Conservation (phyloP, 2,329 filamentous ascomycete genomes). For the Ceratocystis ficicola region DNA sequence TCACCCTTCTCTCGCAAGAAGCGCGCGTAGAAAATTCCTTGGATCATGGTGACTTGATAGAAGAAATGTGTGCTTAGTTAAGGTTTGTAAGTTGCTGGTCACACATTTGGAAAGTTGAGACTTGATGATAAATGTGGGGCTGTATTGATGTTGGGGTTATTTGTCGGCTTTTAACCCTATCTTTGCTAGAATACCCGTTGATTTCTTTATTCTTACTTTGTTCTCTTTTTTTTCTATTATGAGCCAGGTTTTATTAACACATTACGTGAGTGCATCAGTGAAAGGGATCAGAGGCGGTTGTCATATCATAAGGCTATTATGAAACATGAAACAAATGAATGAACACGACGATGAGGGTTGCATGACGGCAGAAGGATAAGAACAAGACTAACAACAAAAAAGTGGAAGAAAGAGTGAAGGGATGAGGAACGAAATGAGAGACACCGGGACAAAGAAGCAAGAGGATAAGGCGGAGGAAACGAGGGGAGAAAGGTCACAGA, state of each 20-base stretch:
- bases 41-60: conserved; percentile 41
- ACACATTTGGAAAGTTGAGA: too few species aligned
- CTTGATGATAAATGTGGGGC: neutral
- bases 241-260: neutral
- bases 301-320: conserved; percentile 6
- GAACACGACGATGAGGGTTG: neutral
- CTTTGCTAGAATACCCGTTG: too few species aligned
- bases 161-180: too few species aligned
- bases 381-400: neutral
- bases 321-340: conserved; percentile 4
- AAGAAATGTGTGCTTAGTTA: neutral
- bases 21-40: conserved; percentile 58
- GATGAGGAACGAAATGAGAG: neutral
- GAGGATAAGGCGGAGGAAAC: neutral
- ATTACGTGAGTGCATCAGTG: neutral
- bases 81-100: too few species aligned
- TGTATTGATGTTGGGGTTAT: neutral
- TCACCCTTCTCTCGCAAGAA: conserved; percentile 55
- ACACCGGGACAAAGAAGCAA: neutral
- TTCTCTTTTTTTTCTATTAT: too few species aligned
- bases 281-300: neutral
- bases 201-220: too few species aligned
- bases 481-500: neutral
- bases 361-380: neutral
- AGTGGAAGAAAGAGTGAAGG: neutral